Evolutionary conservation across 164 flowering plant genomes (phyloP).

Genomic region (Buxus sempervirens): DNA sequence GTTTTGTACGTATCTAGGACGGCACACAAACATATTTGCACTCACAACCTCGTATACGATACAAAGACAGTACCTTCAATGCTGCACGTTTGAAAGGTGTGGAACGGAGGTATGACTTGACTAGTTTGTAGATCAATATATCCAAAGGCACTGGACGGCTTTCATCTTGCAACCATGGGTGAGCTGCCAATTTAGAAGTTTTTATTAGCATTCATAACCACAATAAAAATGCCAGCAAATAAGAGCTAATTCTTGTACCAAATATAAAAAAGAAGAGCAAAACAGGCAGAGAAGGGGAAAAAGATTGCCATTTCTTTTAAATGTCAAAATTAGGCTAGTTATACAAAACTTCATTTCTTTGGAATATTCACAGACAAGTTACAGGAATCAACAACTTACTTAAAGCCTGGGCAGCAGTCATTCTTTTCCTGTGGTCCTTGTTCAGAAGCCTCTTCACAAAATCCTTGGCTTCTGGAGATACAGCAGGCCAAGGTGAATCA

Average conservation of each 20-base stretch:
- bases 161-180: slow-evolving; percentile 85
- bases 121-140: slow-evolving; percentile 66
- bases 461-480: slow-evolving; percentile 57
- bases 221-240: not conserved
- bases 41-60: too few relatives aligned
- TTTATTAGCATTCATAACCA: slow-evolving; percentile 5
- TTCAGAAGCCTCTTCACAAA: slow-evolving; percentile 57
- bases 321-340: not conserved
- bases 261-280: not conserved
- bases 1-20: too few relatives aligned
- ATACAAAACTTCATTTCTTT: not conserved
- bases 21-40: too few relatives aligned
- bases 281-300: too few relatives aligned
- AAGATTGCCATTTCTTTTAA: not conserved
- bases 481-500: slow-evolving; percentile 66
- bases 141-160: slow-evolving; percentile 64
- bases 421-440: slow-evolving; percentile 65
- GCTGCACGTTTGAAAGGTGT: slow-evolving; percentile 89
- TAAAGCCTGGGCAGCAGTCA: slow-evolving; percentile 67
- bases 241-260: not conserved
- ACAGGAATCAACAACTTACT: slow-evolving; percentile 35
- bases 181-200: slow-evolving; percentile 56
- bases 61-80: slow-evolving; percentile 50
- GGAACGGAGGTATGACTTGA: slow-evolving; percentile 84
- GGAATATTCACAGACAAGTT: not conserved